Percentiles rank a stretch among this genome's conserved stretches.
These are phyloP conservation scores for Phytopythium litorale DNA, from an alignment of 352 stramenopile genomes.

Conservation along the genomic window DNA sequence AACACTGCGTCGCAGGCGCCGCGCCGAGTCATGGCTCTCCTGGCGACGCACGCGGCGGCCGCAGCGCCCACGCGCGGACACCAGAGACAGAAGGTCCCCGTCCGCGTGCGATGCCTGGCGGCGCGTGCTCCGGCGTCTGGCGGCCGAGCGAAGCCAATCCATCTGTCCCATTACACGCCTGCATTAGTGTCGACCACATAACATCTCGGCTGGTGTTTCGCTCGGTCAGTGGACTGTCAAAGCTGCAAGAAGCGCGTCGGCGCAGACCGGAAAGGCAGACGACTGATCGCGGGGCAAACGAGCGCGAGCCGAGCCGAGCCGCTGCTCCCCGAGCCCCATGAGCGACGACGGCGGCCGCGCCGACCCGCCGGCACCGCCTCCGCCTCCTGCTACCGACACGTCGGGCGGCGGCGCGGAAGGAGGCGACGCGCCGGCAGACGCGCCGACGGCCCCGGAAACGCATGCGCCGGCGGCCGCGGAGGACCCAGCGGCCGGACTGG, in stretches of 20 bases:
- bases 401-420: slow-evolving; percentile 6
- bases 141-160: neutral
- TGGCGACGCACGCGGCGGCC: neutral
- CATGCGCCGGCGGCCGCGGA: neutral
- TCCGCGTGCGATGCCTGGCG: neutral
- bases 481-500: neutral
- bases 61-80: neutral
- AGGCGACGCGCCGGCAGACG: neutral
- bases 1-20: neutral
- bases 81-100: neutral
- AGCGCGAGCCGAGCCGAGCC: neutral
- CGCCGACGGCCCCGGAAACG: neutral
- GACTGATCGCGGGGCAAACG: no score
- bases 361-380: neutral
- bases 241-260: no score
- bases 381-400: no score
- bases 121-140: neutral
- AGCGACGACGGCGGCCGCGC: slow-evolving; percentile 1
- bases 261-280: no score
- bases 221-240: neutral
- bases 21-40: neutral
- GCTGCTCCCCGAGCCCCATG: slow-evolving; percentile 1
- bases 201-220: neutral
- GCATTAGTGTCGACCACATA: neutral
- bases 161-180: no score